Base-by-base conservation (phyloP, 257 asterid genomes). In the Fraxinus americana region DNA sequence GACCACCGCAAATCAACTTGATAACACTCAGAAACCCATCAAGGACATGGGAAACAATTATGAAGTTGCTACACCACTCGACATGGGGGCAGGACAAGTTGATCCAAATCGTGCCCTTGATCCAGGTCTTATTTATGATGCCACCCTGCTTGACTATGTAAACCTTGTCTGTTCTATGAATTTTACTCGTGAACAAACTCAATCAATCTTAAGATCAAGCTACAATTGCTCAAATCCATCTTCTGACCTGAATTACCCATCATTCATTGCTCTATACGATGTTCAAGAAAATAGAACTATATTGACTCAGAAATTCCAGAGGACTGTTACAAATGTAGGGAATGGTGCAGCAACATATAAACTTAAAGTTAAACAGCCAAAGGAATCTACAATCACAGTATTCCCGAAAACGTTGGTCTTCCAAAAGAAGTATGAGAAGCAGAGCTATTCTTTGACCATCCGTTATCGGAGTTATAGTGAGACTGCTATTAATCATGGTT, bases 1-100 rank as follows among this genome's bases (percentile, higher is more conserved):
- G 91, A 88, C 91, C 7, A 88, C 91, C 0, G 91, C 91, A 0
- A 84, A 84, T 38, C 87, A 77, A 4, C 77, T 83, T 4, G 91
- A 88, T 23, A 86, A 71, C 32, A 61, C 86, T 0, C 68, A 75
- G 0, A 85, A 84, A 7, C 87, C 87, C 38, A 88, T 88, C 71
- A 79, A 72, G 9, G 91, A 86, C 50, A 13, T 9, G 76, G 80
- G 63, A 4, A n/a, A 0, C 0, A 19, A 70, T 29, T 10, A 59
- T 35, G 6, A 36, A 7, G 39, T 54, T 0, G 90, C 90, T 21
- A 23, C 86, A 1, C 87, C 86, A 0, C 61, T 84, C 0, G 92
- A 81, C 16, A 82, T 82, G 0, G 90, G 92, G 9, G 78, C 92
- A 4, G 87, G 92, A 16, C 81, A 74, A 5, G 85, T 88, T 0